Evolutionary conservation across 345 rosid species (phyloP).

Genomic region (Salix viminalis): DNA sequence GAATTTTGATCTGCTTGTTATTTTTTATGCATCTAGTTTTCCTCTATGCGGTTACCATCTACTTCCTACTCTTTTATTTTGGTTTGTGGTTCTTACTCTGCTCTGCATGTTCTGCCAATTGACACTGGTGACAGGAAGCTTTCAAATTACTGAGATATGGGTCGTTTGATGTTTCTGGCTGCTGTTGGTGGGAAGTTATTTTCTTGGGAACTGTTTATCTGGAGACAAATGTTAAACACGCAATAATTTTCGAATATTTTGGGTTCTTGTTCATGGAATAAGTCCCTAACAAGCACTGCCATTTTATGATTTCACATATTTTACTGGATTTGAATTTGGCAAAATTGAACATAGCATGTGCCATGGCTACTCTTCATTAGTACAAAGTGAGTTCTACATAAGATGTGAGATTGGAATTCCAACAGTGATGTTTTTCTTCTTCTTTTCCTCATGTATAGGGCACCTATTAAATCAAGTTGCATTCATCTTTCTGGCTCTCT

Average conservation of each 20-base stretch:
- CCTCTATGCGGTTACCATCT: too few relatives aligned
- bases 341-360: not conserved
- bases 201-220: not conserved
- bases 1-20: too few relatives aligned
- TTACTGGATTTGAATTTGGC: not conserved
- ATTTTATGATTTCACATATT: not conserved
- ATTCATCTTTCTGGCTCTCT: not conserved
- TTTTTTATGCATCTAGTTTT: not conserved
- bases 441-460: not conserved
- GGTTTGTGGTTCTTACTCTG: not conserved
- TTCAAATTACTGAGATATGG: not conserved
- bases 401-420: not conserved
- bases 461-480: not conserved
- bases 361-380: not conserved
- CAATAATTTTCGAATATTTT: not conserved
- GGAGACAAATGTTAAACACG: constrained; percentile 11
- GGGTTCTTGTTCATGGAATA: constrained; percentile 14
- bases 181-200: not conserved
- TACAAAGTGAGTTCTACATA: not conserved
- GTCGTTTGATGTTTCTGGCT: not conserved
- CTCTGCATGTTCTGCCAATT: not conserved
- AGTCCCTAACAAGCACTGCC: constrained; percentile 1
- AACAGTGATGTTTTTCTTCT: too few relatives aligned
- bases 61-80: not conserved
- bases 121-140: constrained; percentile 1